A percentile compares a stretch with the other conserved stretches of the same genome.
phyloP scores from a whole-genome alignment of 2,329 filamentous ascomycete genomes.

The Trichoderma brevicompactum region DNA sequence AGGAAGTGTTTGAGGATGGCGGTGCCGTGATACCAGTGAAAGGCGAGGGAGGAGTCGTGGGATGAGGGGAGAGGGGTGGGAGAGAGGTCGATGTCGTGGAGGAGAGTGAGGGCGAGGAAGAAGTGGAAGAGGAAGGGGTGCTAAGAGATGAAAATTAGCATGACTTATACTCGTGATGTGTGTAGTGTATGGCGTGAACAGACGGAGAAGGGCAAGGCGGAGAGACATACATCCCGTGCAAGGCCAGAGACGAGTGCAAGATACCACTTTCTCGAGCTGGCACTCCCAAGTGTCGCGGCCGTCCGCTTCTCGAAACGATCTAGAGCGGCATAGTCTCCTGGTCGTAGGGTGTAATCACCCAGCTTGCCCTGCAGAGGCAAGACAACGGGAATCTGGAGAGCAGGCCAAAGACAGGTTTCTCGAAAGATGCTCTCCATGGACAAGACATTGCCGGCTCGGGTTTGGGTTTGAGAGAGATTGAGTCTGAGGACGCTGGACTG shows the following conservation, averaged over 20 bases:
- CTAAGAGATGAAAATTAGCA: slow-evolving; percentile 36
- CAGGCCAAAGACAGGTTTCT: slow-evolving; percentile 15
- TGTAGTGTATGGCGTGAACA: not conserved
- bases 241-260: slow-evolving; percentile 44
- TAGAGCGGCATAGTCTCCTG: slow-evolving; percentile 43
- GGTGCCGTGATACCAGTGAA: slow-evolving; percentile 54
- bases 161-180: slow-evolving; percentile 19
- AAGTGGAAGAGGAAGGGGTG: slow-evolving; percentile 60
- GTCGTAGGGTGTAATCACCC: slow-evolving; percentile 41
- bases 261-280: slow-evolving; percentile 41
- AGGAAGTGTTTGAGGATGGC: slow-evolving; percentile 54
- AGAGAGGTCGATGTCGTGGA: slow-evolving; percentile 55
- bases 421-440: not conserved
- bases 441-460: not conserved
- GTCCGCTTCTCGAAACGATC: slow-evolving; percentile 50
- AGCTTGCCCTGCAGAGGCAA: slow-evolving; percentile 32
- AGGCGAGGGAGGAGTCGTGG: slow-evolving; percentile 43
- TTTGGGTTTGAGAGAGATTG: slow-evolving; percentile 14
- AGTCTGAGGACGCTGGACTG: slow-evolving; percentile 32
- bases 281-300: slow-evolving; percentile 46
- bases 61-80: slow-evolving; percentile 30
- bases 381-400: slow-evolving; percentile 35
- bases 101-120: slow-evolving; percentile 55
- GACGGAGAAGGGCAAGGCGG: not conserved
- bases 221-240: slow-evolving; percentile 45